Evolutionary conservation across 257 asterid species (phyloP), one percentile per base, ranked within the genome.

Genomic region (Capsicum baccatum): DNA sequence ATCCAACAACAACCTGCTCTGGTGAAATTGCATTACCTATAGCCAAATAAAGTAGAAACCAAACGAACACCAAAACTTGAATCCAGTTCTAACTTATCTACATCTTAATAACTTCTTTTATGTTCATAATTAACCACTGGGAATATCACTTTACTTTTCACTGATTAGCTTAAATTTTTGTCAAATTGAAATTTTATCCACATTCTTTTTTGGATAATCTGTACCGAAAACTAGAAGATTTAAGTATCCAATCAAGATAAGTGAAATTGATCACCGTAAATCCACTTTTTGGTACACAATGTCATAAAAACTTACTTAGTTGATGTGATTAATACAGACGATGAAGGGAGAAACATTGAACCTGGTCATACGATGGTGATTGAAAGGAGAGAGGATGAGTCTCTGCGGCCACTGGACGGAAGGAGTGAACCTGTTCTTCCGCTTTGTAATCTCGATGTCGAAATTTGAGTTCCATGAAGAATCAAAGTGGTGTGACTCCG

Each of bases 341-440:
- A 60, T 33, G 48, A 17, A 78, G 68, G 70, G 84, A 73, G 63
- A 60, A 79, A 47, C 16, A 19, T 48, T 35, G 63, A 35, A 93
- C 98, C 98, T 87, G 92, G 58, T 64, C 85, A 39, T 60, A 63
- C 39, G 89, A 82, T 8, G 84, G 66, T 35, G 90, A 85, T 52
- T 82, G 85, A 85, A 82, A 50, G 58, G 89, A 85, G 74, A 95
- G 96, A 81, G 98, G 98, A 84, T 95, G 96, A 85, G 86, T 50
- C 62, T 78, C 83, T 62, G 91, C 92, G 26, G 84, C 88, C n/a
- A 81, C 37, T 19, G 94, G 91, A 62, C 82, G 88, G 82, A 92
- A 91, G 66, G 90, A 84, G 81, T 88, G 87, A 39, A 88, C 82
- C 55, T 80, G 88, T 63, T 89, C 89, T 85, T 93, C 93, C 60